Evolutionary conservation across 768 basidiomycete species (phyloP).

Genomic region (Agrocybe chaxingu): DNA sequence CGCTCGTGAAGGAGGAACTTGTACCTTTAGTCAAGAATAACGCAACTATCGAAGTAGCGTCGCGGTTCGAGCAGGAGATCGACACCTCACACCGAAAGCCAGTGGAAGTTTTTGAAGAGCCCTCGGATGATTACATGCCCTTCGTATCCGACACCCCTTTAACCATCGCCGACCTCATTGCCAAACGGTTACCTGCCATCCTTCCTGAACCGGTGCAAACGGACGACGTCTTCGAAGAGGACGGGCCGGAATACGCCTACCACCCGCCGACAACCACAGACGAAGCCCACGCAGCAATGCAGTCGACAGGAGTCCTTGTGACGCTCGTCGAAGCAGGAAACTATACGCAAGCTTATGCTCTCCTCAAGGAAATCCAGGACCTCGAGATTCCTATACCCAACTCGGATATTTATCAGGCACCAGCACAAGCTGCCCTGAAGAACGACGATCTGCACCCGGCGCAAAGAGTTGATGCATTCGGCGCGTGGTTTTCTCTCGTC

Average conservation of each 20-base stretch:
- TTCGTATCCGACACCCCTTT: constrained; percentile 11
- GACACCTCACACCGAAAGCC: background rate
- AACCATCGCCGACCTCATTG: constrained; percentile 23
- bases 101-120: constrained; percentile 27
- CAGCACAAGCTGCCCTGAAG: constrained; percentile 23
- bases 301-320: constrained; percentile 16
- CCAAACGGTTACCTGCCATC: constrained; percentile 24
- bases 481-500: constrained; percentile 32
- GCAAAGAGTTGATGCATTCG: constrained; percentile 17
- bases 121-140: constrained; percentile 25
- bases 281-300: constrained; percentile 9
- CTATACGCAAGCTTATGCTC: constrained; percentile 25
- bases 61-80: constrained; percentile 14
- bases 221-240: constrained; percentile 34
- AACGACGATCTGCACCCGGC: background rate
- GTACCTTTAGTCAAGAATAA: constrained; percentile 20
- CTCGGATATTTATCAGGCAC: constrained; percentile 23
- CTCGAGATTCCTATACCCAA: constrained; percentile 25
- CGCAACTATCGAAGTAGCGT: constrained; percentile 6
- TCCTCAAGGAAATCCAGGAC: constrained; percentile 29
- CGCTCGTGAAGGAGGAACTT: constrained; percentile 19
- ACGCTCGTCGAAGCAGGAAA: constrained; percentile 17
- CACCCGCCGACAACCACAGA: constrained; percentile 7
- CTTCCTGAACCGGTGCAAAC: constrained; percentile 23
- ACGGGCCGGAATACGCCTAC: constrained; percentile 21